Conservation (phyloP, 1,284 basidiomycete species). For the Mixia osmundae region DNA sequence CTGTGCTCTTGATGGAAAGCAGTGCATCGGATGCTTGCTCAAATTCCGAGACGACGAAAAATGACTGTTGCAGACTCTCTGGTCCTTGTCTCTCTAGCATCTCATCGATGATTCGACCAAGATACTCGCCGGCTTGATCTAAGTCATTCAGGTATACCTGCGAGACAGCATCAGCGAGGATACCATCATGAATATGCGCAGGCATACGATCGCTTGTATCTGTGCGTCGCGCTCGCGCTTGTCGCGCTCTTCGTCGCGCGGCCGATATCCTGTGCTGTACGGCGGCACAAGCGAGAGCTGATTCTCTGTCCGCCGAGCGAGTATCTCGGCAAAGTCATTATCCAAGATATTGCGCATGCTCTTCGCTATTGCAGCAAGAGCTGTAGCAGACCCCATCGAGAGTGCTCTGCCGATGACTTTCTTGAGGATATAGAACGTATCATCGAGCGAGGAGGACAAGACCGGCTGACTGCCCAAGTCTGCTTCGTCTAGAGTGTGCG, state of each 20-base stretch:
- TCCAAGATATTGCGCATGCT: constrained; percentile 51
- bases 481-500: constrained; percentile 35
- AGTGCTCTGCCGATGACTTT: constrained; percentile 48
- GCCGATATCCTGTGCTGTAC: constrained; percentile 24
- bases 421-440: constrained; percentile 82
- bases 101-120: constrained; percentile 55
- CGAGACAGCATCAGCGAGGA: not conserved
- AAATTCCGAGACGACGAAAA: constrained; percentile 39
- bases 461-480: constrained; percentile 36
- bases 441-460: constrained; percentile 46
- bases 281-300: constrained; percentile 28
- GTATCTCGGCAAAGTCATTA: constrained; percentile 47
- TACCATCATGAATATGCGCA: not conserved
- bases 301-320: constrained; percentile 63
- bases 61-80: constrained; percentile 36
- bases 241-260: constrained; percentile 30
- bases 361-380: constrained; percentile 33
- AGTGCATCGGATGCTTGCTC: constrained; percentile 27
- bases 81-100: constrained; percentile 34
- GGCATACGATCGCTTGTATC: constrained; percentile 49
- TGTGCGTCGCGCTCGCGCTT: constrained; percentile 54
- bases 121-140: constrained; percentile 60
- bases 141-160: constrained; percentile 73
- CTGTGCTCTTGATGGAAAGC: constrained; percentile 30
- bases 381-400: constrained; percentile 33